These are phyloP conservation scores for Colletotrichum orbiculare DNA, from an alignment of 2,329 filamentous ascomycete species.

Conservation along the genomic window DNA sequence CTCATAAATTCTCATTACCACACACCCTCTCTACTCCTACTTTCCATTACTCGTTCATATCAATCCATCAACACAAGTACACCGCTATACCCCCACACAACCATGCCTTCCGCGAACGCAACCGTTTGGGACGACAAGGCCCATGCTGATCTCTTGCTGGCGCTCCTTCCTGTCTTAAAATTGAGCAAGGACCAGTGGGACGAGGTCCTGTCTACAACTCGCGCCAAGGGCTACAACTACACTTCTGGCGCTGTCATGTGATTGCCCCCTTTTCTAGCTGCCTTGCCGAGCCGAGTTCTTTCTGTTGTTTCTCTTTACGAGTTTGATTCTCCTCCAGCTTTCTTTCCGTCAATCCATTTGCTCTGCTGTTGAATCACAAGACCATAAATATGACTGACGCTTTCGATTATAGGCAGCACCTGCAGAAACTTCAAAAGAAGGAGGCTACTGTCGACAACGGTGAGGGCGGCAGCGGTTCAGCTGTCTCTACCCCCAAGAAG, in stretches of 20 bases:
- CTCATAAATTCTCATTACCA: slow-evolving; percentile 1
- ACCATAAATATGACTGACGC: too few species aligned
- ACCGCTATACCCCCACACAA: slow-evolving; percentile 27
- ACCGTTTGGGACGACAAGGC: slow-evolving; percentile 48
- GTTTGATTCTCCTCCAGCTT: not conserved
- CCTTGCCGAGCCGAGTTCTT: not conserved
- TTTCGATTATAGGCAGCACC: slow-evolving; percentile 52
- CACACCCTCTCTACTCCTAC: not conserved
- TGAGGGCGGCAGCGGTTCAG: slow-evolving; percentile 28
- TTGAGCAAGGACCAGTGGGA: slow-evolving; percentile 48
- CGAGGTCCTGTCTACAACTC: slow-evolving; percentile 46
- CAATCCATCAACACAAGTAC: slow-evolving; percentile 6
- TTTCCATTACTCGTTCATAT: not conserved
- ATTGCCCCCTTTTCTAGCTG: not conserved
- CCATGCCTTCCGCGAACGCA: slow-evolving; percentile 18
- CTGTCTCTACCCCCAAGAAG: slow-evolving; percentile 37
- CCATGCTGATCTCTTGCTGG: slow-evolving; percentile 52
- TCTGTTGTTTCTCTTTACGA: slow-evolving; percentile 27
- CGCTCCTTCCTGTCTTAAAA: slow-evolving; percentile 49
- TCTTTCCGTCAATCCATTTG: not conserved
- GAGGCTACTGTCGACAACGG: slow-evolving; percentile 42
- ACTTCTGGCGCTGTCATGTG: slow-evolving; percentile 55
- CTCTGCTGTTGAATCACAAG: slow-evolving; percentile 30
- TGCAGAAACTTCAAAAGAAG: slow-evolving; percentile 56
- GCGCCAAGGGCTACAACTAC: slow-evolving; percentile 50